phyloP scores from a whole-genome alignment of 2,329 filamentous ascomycete species.

The Daldinia eschscholtzii region DNA sequence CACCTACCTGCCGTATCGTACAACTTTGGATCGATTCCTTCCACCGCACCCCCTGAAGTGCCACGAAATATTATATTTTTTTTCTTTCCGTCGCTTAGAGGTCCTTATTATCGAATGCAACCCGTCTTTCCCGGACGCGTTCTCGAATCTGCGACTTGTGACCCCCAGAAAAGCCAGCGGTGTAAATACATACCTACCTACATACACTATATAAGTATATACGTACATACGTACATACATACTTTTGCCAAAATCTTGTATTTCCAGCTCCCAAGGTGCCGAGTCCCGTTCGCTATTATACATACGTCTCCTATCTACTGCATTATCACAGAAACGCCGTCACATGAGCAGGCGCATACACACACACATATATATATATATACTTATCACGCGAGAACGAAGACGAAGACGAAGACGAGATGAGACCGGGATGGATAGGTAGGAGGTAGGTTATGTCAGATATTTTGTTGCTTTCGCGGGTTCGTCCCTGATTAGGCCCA shows the following conservation, averaged over 20 bases:
- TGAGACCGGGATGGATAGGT: not conserved
- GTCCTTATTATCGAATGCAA: conserved; percentile 30
- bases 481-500: conserved; percentile 4
- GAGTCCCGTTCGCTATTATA: conserved; percentile 9
- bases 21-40: conserved; percentile 26
- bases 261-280: conserved; percentile 6
- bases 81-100: conserved; percentile 29
- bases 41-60: conserved; percentile 29
- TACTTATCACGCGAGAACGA: conserved; percentile 4
- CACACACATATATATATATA: no score
- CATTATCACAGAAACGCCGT: conserved; percentile 27
- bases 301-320: conserved; percentile 8
- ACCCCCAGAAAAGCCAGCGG: conserved; percentile 2
- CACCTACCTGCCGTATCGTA: not conserved
- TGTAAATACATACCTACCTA: conserved; percentile 4
- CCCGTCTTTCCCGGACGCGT: conserved; percentile 3
- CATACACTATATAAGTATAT: not conserved
- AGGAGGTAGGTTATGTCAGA: not conserved
- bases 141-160: conserved; percentile 11
- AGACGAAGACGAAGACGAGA: not conserved
- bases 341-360: conserved; percentile 9
- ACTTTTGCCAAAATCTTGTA: conserved; percentile 15
- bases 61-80: conserved; percentile 12
- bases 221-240: not conserved
- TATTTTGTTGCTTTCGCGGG: conserved; percentile 13